phyloP scores from a whole-genome alignment of 2,329 filamentous ascomycete species.

The Pseudovirgaria hyperparasitica region DNA sequence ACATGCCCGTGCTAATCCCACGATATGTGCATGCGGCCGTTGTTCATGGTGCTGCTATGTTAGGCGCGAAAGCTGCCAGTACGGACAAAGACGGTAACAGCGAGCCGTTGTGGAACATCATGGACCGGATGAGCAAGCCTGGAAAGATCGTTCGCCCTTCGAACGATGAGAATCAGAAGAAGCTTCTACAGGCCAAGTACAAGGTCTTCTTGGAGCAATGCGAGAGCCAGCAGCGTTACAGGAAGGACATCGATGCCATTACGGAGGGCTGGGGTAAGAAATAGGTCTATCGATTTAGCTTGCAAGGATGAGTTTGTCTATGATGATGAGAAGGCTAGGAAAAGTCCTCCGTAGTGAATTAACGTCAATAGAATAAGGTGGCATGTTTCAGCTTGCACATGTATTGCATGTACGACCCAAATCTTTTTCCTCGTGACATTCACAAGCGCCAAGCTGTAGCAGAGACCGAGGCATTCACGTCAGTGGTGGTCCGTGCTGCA shows the following conservation, averaged over 20 bases:
- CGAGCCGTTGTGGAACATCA: slow-evolving; percentile 87
- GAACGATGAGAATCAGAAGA: slow-evolving; percentile 59
- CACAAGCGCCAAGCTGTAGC: too few relatives aligned
- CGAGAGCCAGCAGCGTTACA: slow-evolving; percentile 69
- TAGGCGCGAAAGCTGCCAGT: slow-evolving; percentile 92
- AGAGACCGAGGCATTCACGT: too few relatives aligned
- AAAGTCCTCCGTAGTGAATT: too few relatives aligned
- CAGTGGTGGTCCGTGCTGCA: too few relatives aligned
- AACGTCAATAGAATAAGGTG: too few relatives aligned
- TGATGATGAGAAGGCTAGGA: too few relatives aligned
- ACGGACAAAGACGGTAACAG: slow-evolving; percentile 64
- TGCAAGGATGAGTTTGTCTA: too few relatives aligned
- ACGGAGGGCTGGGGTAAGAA: slow-evolving; percentile 19
- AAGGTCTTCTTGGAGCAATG: slow-evolving; percentile 92
- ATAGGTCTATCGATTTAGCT: too few relatives aligned
- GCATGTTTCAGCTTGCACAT: too few relatives aligned
- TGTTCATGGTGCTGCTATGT: slow-evolving; percentile 95
- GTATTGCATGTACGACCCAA: too few relatives aligned
- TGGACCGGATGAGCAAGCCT: slow-evolving; percentile 94
- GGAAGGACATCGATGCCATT: slow-evolving; percentile 58
- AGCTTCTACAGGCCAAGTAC: slow-evolving; percentile 77
- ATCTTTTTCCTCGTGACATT: too few relatives aligned
- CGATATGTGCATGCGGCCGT: slow-evolving; percentile 91
- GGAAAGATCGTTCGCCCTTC: slow-evolving; percentile 72
- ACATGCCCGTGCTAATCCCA: slow-evolving; percentile 87